Conservation (phyloP, 208 protist species). For the Trichomonas vaginalis region DNA sequence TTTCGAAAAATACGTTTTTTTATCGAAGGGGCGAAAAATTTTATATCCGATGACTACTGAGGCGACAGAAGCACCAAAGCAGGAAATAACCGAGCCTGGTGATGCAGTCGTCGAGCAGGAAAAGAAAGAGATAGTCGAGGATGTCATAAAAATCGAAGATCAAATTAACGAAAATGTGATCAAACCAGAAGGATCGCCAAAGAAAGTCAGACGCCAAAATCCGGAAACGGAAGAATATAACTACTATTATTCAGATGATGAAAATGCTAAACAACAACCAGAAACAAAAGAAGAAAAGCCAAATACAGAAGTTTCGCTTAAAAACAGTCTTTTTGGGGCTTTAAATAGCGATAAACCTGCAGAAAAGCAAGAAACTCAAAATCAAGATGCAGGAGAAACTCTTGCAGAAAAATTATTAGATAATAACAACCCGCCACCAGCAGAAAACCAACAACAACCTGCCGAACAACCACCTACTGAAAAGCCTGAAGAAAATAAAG, state of each 20-base stretch:
- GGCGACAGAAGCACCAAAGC: neutral
- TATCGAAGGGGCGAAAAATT: neutral
- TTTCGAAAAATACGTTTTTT: neutral
- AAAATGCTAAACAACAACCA: neutral
- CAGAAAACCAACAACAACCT: no score
- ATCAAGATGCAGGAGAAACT: neutral
- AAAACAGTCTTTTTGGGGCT: neutral
- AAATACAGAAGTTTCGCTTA: neutral
- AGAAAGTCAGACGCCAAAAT: neutral
- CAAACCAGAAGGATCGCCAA: neutral
- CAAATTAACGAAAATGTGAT: neutral
- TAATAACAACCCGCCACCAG: no score
- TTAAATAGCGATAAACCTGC: neutral
- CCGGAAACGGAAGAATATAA: neutral
- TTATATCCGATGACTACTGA: neutral
- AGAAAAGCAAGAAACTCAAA: neutral
- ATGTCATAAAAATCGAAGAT: neutral
- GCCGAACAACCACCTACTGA: neutral
- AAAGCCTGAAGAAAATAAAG: neutral
- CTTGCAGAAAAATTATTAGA: neutral
- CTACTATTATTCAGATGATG: neutral
- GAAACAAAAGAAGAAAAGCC: neutral
- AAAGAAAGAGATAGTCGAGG: neutral
- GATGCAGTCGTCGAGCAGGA: neutral
- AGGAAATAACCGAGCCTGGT: neutral